Evolutionary conservation across 2,329 filamentous ascomycete genomes (phyloP), one percentile per base, ranked within the genome.

Genomic region (Ceratocystis variospora): DNA sequence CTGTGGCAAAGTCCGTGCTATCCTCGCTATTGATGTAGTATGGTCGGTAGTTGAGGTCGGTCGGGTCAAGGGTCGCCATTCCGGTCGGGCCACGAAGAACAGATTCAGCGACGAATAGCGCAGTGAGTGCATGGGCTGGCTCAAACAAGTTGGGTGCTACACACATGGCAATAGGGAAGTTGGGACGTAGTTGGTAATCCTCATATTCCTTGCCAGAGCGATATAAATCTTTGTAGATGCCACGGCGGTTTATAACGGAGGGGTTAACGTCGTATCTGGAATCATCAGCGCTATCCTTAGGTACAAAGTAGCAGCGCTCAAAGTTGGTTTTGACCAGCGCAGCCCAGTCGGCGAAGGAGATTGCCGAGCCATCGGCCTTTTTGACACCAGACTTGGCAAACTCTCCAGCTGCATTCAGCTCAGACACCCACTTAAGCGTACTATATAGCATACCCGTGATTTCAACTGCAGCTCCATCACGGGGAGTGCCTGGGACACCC

Each of bases 191-290:
- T 75, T 99, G 94, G 76, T 99, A 99, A 77, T 99, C 94, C 73
- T 97, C 91, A 73, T 95, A 96, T 74, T 94, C 90, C 76, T 96
- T 97, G 69, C 90, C 90, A 61, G 91, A 95, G 70, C 83, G 86
- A 81, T 96, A 96, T 19, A 97, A 78, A 74, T 99, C 94, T 78
- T 99, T 99, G 84, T 99, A 99, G 73, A 99, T 95, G 68, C 94
- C 95, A 25, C 92, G 86, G 62, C 94, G 89, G 76, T 96, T 95
- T 77, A 97, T 77, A 61, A 96, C 80, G 15, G 77, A 77, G 0
- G 89, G 71, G 75, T 96, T 91, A 71, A 99, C 81, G 69, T 94
- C 89, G 77, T 96, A 91, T 63, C 87, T 77, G 63, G 74, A 73
- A 75, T 96, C 93, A 1, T 96, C 87, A 0, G 81, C 79, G 0